Base-by-base conservation (phyloP, 352 stramenopile species). In the Pythium grandisporangium region DNA sequence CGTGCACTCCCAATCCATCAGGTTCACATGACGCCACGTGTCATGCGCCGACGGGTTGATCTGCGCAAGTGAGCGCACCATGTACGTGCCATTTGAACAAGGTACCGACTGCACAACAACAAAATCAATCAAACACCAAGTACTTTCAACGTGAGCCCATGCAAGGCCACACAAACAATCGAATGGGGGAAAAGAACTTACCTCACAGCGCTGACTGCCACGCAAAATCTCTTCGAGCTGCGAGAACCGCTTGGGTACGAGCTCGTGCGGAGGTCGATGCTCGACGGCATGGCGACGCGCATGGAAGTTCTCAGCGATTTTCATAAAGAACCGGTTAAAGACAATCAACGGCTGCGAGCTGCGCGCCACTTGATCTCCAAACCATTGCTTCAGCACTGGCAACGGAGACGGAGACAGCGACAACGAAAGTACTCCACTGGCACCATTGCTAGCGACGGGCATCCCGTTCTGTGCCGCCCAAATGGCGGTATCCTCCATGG, bases 241-340 rank as follows among this genome's bases (percentile, higher is more conserved):
- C 17, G 63, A 58, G 27, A 79, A 69, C 25, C 76, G 66, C 37
- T 61, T 61, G 0, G 70, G 70, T 16, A 89, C 73, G 26, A 89
- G 71, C 35, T 87, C 66, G 12, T 73, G 62, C 6, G 60, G 48
- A 23, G 73, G 63, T 5, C 66, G 71, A 11, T 68, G 35, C 48
- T 75, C 79, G 1, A 84, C 64, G 0, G 58, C 50, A 44, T 84
- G 55, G 40, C 70, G 73, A 2, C 73, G 73, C n/a, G 63, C 35
- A 32, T 82, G 64, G 37, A 89, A 86, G 24, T 79, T 84, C 37
- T 82, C 61, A 5, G 73, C 71, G 42, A 85, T 69, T 20, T 79
- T 83, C 61, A 70, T 74, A 37, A 85, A 84, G 45, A 77, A 89
- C 17, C 67, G 63, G 44, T 76, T 76, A 45, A 84, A 89, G 16